These are phyloP conservation scores for Adansonia digitata DNA, from an alignment of 345 rosid genomes.

Conservation along the genomic window DNA sequence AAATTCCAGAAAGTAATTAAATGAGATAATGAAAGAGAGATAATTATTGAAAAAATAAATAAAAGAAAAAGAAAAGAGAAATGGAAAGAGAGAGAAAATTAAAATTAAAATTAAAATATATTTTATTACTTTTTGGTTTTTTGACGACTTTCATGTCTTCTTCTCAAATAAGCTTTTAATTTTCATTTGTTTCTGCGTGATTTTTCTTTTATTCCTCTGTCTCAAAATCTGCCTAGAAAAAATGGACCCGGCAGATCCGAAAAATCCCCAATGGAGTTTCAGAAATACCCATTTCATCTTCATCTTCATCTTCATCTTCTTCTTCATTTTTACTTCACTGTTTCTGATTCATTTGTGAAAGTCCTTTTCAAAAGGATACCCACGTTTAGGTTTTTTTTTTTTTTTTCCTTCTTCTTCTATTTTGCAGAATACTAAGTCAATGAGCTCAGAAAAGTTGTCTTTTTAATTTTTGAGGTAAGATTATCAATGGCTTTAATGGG, in stretches of 20 bases:
- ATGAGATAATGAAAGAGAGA: too few species aligned
- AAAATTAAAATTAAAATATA: too few species aligned
- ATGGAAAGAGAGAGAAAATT: too few species aligned
- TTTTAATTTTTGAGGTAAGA: not conserved
- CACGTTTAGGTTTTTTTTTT: too few species aligned
- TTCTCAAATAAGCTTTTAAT: too few species aligned
- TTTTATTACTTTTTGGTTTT: too few species aligned
- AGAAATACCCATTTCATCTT: constrained; percentile 20
- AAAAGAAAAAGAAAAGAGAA: too few species aligned
- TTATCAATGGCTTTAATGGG: constrained; percentile 1
- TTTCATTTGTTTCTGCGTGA: not conserved
- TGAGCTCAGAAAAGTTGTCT: constrained; percentile 7
- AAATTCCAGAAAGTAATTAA: too few species aligned
- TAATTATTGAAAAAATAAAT: too few species aligned
- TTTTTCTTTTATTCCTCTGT: constrained; percentile 14
- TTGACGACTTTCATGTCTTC: too few species aligned
- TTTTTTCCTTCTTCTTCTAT: not conserved
- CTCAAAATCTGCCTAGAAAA: constrained; percentile 29
- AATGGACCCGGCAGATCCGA: constrained; percentile 47
- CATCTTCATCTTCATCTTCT: too few species aligned
- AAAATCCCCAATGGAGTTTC: constrained; percentile 17
- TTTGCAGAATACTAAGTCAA: constrained; percentile 21
- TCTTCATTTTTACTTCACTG: constrained; percentile 12
- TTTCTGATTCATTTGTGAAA: constrained; percentile 9
- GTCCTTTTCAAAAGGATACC: not conserved